Percentiles rank a stretch among this genome's conserved stretches.
Evolutionary conservation across 2,329 filamentous ascomycete genomes (phyloP).

Genomic region (Curvularia sp.): DNA sequence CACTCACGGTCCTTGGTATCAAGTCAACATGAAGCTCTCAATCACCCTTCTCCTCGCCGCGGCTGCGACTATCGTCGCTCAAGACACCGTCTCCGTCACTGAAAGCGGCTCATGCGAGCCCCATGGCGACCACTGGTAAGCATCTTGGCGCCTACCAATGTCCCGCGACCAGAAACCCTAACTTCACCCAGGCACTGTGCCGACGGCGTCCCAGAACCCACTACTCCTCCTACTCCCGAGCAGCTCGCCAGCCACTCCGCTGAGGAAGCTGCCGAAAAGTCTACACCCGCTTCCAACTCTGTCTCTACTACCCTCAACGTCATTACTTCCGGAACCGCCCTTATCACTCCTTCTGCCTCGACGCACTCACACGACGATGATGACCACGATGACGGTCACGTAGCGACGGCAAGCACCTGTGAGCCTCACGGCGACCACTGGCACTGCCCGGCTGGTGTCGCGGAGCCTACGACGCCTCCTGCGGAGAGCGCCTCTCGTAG

Average conservation of each 20-base stretch:
- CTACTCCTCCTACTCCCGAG: slow-evolving; percentile 12
- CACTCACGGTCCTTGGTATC: slow-evolving; percentile 8
- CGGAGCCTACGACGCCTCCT: slow-evolving; percentile 32
- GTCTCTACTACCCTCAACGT: slow-evolving; percentile 6
- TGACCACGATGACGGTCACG: slow-evolving; percentile 32
- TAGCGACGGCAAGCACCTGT: slow-evolving; percentile 37
- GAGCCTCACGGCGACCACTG: slow-evolving; percentile 39
- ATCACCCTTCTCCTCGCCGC: slow-evolving; percentile 22
- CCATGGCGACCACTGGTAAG: slow-evolving; percentile 37
- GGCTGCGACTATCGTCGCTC: slow-evolving; percentile 25
- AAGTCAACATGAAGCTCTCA: slow-evolving; percentile 29
- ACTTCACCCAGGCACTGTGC: slow-evolving; percentile 16
- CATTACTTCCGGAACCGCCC: slow-evolving; percentile 7
- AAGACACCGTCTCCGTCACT: slow-evolving; percentile 23
- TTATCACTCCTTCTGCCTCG: slow-evolving; percentile 8
- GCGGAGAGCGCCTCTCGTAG: slow-evolving; percentile 6
- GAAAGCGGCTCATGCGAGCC: slow-evolving; percentile 25
- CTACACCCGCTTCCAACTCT: slow-evolving; percentile 1
- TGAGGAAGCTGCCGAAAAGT: slow-evolving; percentile 8
- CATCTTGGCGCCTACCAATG: neutral
- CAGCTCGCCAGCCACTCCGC: slow-evolving; percentile 13
- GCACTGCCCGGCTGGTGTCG: slow-evolving; percentile 38
- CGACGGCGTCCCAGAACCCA: slow-evolving; percentile 18
- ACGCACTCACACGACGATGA: slow-evolving; percentile 17
- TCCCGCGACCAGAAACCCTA: neutral